phyloP scores from a whole-genome alignment of 1,284 basidiomycete species.

The Moesziomyces antarcticus region DNA sequence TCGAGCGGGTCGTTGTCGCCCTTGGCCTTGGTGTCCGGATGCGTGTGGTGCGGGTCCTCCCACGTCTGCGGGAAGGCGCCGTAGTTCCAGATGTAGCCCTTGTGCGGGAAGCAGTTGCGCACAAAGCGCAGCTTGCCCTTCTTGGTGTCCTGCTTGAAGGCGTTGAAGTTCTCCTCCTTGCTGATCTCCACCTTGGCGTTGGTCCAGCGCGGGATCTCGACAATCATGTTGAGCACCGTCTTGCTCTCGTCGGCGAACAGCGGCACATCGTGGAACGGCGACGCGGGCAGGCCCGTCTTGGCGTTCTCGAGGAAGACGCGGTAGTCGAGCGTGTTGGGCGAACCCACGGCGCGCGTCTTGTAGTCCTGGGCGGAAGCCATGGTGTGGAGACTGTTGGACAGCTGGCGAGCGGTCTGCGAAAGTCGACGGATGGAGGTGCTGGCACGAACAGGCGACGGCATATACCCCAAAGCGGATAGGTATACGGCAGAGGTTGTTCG shows the following conservation, averaged over 20 bases:
- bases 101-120: slow-evolving; percentile 99
- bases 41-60: slow-evolving; percentile 89
- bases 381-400: slow-evolving; percentile 38
- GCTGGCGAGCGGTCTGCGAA: slow-evolving; percentile 55
- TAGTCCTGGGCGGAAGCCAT: slow-evolving; percentile 69
- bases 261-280: slow-evolving; percentile 67
- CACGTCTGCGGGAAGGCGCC: slow-evolving; percentile 95
- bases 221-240: slow-evolving; percentile 74
- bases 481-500: slow-evolving; percentile 4
- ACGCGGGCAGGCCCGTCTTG: slow-evolving; percentile 61
- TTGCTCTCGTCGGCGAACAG: slow-evolving; percentile 67
- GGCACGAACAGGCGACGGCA: slow-evolving; percentile 34
- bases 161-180: slow-evolving; percentile 97
- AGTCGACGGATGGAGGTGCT: slow-evolving; percentile 52
- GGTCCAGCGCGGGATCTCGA: slow-evolving; percentile 97
- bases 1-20: slow-evolving; percentile 99
- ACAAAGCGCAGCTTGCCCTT: slow-evolving; percentile 95
- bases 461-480: slow-evolving; percentile 14
- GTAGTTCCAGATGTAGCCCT: slow-evolving; percentile 77
- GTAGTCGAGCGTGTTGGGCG: slow-evolving; percentile 94
- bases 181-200: slow-evolving; percentile 97
- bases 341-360: slow-evolving; percentile 81
- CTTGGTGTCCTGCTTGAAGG: slow-evolving; percentile 98
- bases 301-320: slow-evolving; percentile 84
- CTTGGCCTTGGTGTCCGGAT: slow-evolving; percentile 98